phyloP scores from a whole-genome alignment of 257 asterid species.

The Fraxinus pennsylvanica region DNA sequence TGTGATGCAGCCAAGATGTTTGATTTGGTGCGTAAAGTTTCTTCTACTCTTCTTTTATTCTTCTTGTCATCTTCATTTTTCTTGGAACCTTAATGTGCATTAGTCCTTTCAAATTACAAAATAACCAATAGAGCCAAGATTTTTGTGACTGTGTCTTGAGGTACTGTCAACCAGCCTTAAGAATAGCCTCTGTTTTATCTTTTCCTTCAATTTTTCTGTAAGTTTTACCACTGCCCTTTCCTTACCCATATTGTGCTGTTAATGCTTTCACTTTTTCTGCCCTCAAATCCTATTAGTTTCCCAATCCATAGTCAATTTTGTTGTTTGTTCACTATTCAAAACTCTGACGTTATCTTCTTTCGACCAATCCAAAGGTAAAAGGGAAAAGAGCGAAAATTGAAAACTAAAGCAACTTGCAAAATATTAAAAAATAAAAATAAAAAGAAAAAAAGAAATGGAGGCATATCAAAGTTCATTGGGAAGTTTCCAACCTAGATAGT shows the following conservation, averaged over 20 bases:
- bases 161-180: background rate
- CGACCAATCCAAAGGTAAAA: background rate
- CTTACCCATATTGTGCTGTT: background rate
- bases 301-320: background rate
- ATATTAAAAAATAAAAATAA: too few relatives aligned
- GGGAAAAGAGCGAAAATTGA: too few relatives aligned
- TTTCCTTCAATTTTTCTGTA: background rate
- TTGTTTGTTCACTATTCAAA: background rate
- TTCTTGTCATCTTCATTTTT: background rate
- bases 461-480: background rate
- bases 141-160: too few relatives aligned
- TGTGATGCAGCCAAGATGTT: background rate
- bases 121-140: too few relatives aligned
- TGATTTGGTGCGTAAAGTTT: background rate
- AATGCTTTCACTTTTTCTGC: background rate
- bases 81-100: background rate
- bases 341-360: background rate
- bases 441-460: background rate
- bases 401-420: too few relatives aligned
- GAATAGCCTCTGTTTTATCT: background rate
- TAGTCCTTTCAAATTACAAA: too few relatives aligned
- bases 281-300: background rate
- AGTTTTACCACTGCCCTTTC: background rate
- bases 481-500: background rate
- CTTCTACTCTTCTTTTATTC: background rate